Percentiles rank a stretch among this genome's conserved stretches.
Conservation (phyloP, 2,329 filamentous ascomycete species). For the Pseudogymnoascus destructans region DNA sequence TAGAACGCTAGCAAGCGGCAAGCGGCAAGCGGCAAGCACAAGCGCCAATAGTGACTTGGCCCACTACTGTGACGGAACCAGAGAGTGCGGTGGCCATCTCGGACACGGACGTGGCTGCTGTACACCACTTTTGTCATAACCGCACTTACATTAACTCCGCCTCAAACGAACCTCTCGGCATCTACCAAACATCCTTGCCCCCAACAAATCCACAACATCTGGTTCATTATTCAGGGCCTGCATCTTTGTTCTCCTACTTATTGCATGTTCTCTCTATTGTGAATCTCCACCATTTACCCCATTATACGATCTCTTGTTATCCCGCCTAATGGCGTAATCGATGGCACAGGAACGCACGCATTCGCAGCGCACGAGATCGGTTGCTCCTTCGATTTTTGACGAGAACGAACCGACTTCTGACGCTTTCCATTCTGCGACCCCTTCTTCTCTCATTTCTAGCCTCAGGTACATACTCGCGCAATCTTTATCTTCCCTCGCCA, state of each 20-base stretch:
- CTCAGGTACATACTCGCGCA: conserved; percentile 11
- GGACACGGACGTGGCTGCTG: conserved; percentile 3
- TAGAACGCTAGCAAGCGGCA: not conserved
- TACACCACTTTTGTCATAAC: conserved; percentile 8
- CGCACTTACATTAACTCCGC: conserved; percentile 7
- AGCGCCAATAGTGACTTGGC: conserved; percentile 6
- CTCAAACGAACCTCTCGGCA: not conserved
- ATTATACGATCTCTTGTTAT: not conserved
- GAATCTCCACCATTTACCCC: not conserved
- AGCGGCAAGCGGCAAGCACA: conserved; percentile 1
- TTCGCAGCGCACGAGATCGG: conserved; percentile 13
- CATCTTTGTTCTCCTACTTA: not conserved
- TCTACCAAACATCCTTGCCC: not conserved
- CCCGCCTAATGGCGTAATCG: conserved; percentile 15
- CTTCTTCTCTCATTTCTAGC: conserved; percentile 11
- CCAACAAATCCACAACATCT: not conserved
- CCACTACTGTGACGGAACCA: conserved; percentile 8
- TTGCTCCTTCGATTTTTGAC: conserved; percentile 13
- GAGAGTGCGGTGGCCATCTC: conserved; percentile 7
- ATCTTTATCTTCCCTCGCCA: not conserved
- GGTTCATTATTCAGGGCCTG: conserved; percentile 2
- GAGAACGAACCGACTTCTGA: conserved; percentile 8
- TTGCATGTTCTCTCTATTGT: conserved; percentile 3
- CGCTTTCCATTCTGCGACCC: conserved; percentile 3
- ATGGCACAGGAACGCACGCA: conserved; percentile 14